A percentile compares a stretch with the other conserved stretches of the same genome.
Conservation (phyloP, 2,329 filamentous ascomycete genomes). For the Calonectria naviculata region DNA sequence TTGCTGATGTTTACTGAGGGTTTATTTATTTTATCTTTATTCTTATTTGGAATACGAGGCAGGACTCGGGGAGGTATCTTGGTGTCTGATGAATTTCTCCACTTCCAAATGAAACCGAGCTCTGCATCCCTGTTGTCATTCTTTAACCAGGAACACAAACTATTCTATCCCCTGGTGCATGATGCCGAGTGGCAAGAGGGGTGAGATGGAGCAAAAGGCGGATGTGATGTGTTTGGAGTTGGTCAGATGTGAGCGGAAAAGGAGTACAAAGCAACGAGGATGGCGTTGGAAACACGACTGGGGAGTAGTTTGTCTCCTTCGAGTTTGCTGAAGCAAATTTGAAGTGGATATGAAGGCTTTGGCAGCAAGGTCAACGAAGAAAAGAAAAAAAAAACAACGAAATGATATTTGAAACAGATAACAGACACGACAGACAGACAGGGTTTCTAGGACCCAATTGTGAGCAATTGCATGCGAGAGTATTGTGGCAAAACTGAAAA, state of each 20-base stretch:
- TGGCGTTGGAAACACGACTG: not conserved
- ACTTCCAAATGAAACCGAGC: not conserved
- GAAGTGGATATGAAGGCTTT: not conserved
- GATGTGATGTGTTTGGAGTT: not conserved
- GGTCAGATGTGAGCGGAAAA: not conserved
- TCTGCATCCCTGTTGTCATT: not conserved
- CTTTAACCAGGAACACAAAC: not conserved
- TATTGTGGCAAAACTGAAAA: not conserved
- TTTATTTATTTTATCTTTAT: conserved; percentile 1
- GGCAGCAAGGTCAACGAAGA: not conserved
- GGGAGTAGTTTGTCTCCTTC: not conserved
- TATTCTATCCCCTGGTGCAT: not conserved
- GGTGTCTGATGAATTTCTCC: not conserved
- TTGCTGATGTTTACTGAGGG: not conserved
- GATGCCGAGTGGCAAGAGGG: not conserved
- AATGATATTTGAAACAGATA: not conserved
- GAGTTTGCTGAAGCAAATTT: not conserved
- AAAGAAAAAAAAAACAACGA: not conserved
- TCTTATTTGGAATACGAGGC: not conserved
- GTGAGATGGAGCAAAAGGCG: not conserved
- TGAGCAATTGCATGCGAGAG: conserved; percentile 15
- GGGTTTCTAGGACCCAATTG: conserved; percentile 12
- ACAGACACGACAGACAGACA: not conserved
- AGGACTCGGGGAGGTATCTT: not conserved
- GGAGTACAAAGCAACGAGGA: not conserved